Base-by-base conservation (phyloP, 306 rosid species). In the Sesbania bispinosa region DNA sequence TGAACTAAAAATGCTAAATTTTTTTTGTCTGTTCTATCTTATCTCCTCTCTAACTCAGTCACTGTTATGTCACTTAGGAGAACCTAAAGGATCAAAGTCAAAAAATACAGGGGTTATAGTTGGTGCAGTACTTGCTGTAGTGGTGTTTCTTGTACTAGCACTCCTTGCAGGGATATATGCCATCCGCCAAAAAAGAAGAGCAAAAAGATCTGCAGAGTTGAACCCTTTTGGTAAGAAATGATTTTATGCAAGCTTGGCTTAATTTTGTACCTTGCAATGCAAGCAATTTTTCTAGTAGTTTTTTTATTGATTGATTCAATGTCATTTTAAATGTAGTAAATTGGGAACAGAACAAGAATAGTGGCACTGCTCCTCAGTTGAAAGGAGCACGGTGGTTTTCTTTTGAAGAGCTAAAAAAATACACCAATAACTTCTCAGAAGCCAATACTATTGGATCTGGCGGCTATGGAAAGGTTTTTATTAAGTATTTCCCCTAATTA, bases 391-490 rank as follows among this genome's bases (percentile, higher is more conserved):
- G 82, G 53, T 85, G 83, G 75, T 89, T 92, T 86, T 74, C 95
- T 10, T 85, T 86, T 45, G 95, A 88, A 43, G 95, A 89, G 43
- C 82, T 92, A 14, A 79, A 57, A 78, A 86, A 80, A 67, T 86
- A 57, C 89, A 83, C 81, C 78, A 80, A 85, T 81, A 82, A 85
- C 77, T 83, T 83, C 36, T 33, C 82, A 45, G 87, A 83, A 66
- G 51, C 47, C 65, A 71, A 83, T 50, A 66, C 79, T 29, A 55
- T 83, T 53, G 87, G 87, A 67, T 78, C 87, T 16, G 98, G 98
- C 15, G 96, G 98, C 41, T 89, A 89, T 62, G 98, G 96, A 54
- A 78, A 89, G 90, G 98, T 89, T 42, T 18, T 5, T 58, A 58
- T 15, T 36, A 7, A 32, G 42, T 53, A 32, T 59, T 48, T 58